phyloP scores from a whole-genome alignment of 768 basidiomycete species.

The Imleria badia region DNA sequence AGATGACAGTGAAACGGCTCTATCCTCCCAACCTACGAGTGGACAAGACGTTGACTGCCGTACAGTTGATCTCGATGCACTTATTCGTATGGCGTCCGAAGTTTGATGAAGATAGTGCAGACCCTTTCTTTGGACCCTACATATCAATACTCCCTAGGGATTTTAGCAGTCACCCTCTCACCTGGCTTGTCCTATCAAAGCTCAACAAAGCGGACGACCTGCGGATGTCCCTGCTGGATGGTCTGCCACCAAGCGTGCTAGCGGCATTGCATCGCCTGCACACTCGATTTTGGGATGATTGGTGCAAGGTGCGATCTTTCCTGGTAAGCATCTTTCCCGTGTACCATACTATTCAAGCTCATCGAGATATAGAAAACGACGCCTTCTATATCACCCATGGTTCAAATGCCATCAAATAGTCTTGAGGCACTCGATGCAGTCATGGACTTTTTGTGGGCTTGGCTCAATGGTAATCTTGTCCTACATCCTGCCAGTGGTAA shows the following conservation, averaged over 20 bases:
- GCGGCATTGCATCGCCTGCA: slow-evolving; percentile 43
- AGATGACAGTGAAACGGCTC: slow-evolving; percentile 57
- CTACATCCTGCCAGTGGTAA: neutral
- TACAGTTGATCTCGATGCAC: slow-evolving; percentile 81
- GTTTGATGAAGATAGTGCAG: slow-evolving; percentile 41
- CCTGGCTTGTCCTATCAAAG: slow-evolving; percentile 53
- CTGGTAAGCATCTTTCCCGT: slow-evolving; percentile 43
- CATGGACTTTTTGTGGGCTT: slow-evolving; percentile 77
- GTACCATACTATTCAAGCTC: neutral
- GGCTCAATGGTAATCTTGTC: slow-evolving; percentile 74
- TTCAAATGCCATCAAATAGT: neutral
- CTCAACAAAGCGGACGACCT: slow-evolving; percentile 7
- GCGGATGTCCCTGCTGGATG: slow-evolving; percentile 36
- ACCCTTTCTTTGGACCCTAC: slow-evolving; percentile 70
- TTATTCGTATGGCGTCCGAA: slow-evolving; percentile 64
- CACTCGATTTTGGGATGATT: slow-evolving; percentile 57
- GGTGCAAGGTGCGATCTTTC: slow-evolving; percentile 48
- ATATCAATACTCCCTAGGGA: slow-evolving; percentile 71
- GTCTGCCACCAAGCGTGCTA: slow-evolving; percentile 49
- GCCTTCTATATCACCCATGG: neutral
- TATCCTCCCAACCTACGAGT: slow-evolving; percentile 43
- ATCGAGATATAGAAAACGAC: slow-evolving; percentile 5
- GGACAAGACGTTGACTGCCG: slow-evolving; percentile 48
- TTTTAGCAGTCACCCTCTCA: slow-evolving; percentile 81
- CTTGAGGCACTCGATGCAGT: slow-evolving; percentile 7